A percentile compares a stretch with the other conserved stretches of the same genome.
Evolutionary conservation across 2,329 filamentous ascomycete genomes (phyloP).

Genomic region (Diaporthe helianthi): DNA sequence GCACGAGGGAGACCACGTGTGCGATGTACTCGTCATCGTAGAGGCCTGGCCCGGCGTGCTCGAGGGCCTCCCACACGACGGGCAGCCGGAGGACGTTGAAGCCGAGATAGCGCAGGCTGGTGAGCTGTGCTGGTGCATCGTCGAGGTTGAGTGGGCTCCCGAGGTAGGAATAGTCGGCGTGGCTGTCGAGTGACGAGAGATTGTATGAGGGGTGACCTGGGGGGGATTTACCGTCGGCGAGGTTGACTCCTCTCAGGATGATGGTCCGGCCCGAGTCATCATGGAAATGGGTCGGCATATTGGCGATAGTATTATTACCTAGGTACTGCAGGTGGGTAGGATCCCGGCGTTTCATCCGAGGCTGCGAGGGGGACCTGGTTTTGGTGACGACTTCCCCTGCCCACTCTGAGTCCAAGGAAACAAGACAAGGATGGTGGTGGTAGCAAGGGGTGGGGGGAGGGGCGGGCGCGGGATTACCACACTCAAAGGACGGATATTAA

Average conservation of each 20-base stretch:
- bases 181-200: slow-evolving; percentile 33
- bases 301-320: not conserved
- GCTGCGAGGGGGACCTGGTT: too few relatives aligned
- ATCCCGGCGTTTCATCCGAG: not conserved
- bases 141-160: slow-evolving; percentile 29
- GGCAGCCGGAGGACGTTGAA: slow-evolving; percentile 38
- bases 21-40: slow-evolving; percentile 40
- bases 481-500: not conserved
- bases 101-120: slow-evolving; percentile 36
- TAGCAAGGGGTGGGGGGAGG: too few relatives aligned
- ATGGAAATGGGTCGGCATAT: slow-evolving; percentile 24
- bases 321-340: not conserved
- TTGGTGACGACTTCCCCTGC: not conserved
- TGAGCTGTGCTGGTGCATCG: slow-evolving; percentile 35
- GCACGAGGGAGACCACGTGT: slow-evolving; percentile 34
- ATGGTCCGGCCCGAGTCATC: slow-evolving; percentile 34
- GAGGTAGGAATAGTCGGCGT: slow-evolving; percentile 23
- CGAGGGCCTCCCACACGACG: slow-evolving; percentile 39
- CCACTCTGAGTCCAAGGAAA: not conserved
- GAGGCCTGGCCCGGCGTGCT: slow-evolving; percentile 37
- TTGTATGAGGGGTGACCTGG: slow-evolving; percentile 34
- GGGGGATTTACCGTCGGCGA: slow-evolving; percentile 38
- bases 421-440: not conserved
- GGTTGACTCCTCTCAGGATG: slow-evolving; percentile 39
- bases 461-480: not conserved